A percentile compares a stretch with the other conserved stretches of the same genome.
Evolutionary conservation across 192 early-diverging fungal species (phyloP).

Genomic region (Coemansia asiatica): DNA sequence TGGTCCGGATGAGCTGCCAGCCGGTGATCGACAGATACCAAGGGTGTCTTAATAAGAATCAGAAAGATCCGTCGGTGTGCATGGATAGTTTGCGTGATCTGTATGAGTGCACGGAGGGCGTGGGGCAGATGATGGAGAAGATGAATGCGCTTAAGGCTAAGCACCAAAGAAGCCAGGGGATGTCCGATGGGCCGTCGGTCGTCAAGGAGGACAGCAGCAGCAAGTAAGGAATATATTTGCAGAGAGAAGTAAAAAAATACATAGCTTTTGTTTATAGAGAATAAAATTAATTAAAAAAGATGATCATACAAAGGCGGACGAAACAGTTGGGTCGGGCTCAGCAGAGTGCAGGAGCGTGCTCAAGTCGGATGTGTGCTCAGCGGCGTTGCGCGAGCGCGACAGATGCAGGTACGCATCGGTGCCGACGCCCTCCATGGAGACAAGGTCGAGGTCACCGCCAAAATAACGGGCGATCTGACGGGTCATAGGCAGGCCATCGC

Average conservation of each 20-base stretch:
- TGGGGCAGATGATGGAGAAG: slow-evolving; percentile 50
- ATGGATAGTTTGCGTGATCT: slow-evolving; percentile 43
- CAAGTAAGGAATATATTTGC: not conserved
- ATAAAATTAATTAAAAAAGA: too few species aligned
- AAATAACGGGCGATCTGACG: slow-evolving; percentile 63
- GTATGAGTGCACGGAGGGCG: slow-evolving; percentile 55
- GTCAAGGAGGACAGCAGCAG: not conserved
- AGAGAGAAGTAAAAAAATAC: slow-evolving; percentile 6
- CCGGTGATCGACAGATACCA: slow-evolving; percentile 51
- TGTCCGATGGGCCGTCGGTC: slow-evolving; percentile 2
- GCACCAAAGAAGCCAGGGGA: slow-evolving; percentile 4
- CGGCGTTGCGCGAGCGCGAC: slow-evolving; percentile 41
- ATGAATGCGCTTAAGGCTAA: slow-evolving; percentile 44
- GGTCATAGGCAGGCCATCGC: slow-evolving; percentile 55
- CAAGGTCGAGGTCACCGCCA: slow-evolving; percentile 64
- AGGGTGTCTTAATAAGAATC: slow-evolving; percentile 33
- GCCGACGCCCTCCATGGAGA: slow-evolving; percentile 68
- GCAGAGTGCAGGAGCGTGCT: slow-evolving; percentile 35
- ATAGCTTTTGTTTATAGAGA: too few species aligned
- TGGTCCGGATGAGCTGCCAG: slow-evolving; percentile 54
- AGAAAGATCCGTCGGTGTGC: slow-evolving; percentile 38
- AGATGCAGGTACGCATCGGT: slow-evolving; percentile 62
- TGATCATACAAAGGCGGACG: slow-evolving; percentile 6
- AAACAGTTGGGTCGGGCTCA: slow-evolving; percentile 7
- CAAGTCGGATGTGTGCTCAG: slow-evolving; percentile 32